A percentile compares a stretch with the other conserved stretches of the same genome.
These are phyloP conservation scores for Neurospora sp. DNA, from an alignment of 495 filamentous ascomycete genomes.

Conservation along the genomic window DNA sequence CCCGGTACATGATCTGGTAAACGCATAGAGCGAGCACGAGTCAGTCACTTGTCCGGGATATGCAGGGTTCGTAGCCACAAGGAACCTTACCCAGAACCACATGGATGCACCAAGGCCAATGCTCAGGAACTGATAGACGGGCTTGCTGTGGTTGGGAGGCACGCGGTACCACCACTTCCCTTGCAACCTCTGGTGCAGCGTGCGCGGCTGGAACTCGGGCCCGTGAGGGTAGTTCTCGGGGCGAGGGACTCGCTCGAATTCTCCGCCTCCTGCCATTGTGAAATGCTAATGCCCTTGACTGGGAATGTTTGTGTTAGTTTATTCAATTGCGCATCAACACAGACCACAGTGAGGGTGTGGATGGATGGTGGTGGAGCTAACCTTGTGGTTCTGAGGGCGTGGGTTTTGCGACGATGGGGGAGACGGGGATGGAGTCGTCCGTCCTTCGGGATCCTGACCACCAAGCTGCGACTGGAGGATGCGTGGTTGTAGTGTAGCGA, in stretches of 20 bases:
- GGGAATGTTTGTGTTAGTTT: not conserved
- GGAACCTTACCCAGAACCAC: slow-evolving; percentile 89
- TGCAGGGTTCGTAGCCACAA: not conserved
- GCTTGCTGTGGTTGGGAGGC: slow-evolving; percentile 42
- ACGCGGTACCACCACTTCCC: not conserved
- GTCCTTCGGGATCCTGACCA: not conserved
- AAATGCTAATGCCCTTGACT: not conserved
- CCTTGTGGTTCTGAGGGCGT: not conserved
- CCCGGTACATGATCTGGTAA: slow-evolving; percentile 79
- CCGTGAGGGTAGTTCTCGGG: not conserved
- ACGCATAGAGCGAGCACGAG: not conserved
- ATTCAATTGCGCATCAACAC: not conserved
- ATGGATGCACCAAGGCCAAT: slow-evolving; percentile 86
- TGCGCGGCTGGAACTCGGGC: slow-evolving; percentile 1
- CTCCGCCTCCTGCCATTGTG: not conserved
- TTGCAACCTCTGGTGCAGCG: not conserved
- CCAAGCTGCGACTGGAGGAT: not conserved
- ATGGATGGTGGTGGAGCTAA: not conserved
- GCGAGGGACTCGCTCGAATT: not conserved
- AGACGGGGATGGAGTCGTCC: not conserved
- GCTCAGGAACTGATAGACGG: slow-evolving; percentile 72
- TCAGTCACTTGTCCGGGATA: not conserved
- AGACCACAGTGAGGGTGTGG: not conserved
- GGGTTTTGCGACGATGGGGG: not conserved
- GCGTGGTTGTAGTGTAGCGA: not conserved